Percentiles rank a stretch among this genome's conserved stretches.
Evolutionary conservation across 1,139 yeast species (phyloP).

Genomic region (Kluyveromyces marxianus): DNA sequence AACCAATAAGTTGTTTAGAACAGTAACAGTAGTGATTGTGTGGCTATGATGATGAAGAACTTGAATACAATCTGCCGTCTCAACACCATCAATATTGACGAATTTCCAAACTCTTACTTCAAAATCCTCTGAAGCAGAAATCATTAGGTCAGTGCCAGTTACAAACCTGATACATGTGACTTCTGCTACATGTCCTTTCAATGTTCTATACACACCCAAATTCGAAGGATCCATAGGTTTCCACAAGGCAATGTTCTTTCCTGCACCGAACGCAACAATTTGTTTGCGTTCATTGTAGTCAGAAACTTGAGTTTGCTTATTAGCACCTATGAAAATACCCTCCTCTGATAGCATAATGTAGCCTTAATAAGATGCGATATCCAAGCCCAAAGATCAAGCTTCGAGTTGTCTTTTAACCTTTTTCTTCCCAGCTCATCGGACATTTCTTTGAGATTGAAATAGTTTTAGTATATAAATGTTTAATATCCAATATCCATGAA

Average conservation of each 20-base stretch:
- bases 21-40: constrained; percentile 43
- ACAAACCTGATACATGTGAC: constrained; percentile 56
- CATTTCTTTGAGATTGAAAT: too few species aligned
- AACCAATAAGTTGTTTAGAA: constrained; percentile 35
- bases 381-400: not conserved
- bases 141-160: constrained; percentile 39
- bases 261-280: constrained; percentile 71
- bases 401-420: not conserved
- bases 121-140: constrained; percentile 63
- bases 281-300: constrained; percentile 41
- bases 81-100: constrained; percentile 6
- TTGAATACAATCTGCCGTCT: constrained; percentile 29
- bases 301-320: constrained; percentile 61
- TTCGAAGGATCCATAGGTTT: constrained; percentile 39
- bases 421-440: too few species aligned
- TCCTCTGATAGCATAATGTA: constrained; percentile 28
- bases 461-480: too few species aligned
- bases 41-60: constrained; percentile 36
- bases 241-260: constrained; percentile 69
- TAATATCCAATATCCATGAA: too few species aligned
- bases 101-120: constrained; percentile 54
- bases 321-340: constrained; percentile 72
- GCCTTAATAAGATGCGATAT: too few species aligned
- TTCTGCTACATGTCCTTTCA: constrained; percentile 52
- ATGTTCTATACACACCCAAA: constrained; percentile 46